phyloP scores from a whole-genome alignment of 371 early-diverging fungal genomes.

The Lichtheimia hyalospora region DNA sequence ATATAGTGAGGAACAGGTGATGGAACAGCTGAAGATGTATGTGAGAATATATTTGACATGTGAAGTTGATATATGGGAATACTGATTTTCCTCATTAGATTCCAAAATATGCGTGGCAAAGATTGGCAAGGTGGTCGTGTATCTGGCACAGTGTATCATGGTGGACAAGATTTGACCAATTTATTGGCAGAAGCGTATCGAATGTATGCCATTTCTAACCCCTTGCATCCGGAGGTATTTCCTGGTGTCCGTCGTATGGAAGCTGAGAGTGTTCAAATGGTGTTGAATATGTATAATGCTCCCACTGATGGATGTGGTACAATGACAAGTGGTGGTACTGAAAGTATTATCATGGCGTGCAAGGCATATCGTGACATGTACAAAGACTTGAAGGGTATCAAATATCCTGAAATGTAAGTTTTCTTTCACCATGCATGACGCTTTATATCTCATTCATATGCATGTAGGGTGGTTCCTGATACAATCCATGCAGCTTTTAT shows the following conservation, averaged over 20 bases:
- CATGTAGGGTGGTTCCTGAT: conserved; percentile 76
- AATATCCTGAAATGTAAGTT: conserved; percentile 86
- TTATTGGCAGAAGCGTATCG: conserved; percentile 82
- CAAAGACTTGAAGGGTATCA: conserved; percentile 69
- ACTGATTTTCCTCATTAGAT: conserved; percentile 30
- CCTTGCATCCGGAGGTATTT: conserved; percentile 95
- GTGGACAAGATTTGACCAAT: conserved; percentile 75
- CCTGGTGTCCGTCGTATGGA: conserved; percentile 96
- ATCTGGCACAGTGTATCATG: conserved; percentile 92
- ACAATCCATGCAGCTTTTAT: conserved; percentile 96
- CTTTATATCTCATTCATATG: not conserved
- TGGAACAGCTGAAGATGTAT: conserved; percentile 59
- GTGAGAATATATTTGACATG: conserved; percentile 1
- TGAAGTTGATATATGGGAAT: not conserved
- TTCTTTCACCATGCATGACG: not conserved
- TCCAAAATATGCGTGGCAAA: conserved; percentile 45
- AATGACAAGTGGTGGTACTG: conserved; percentile 95
- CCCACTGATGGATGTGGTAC: conserved; percentile 72
- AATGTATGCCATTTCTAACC: conserved; percentile 85
- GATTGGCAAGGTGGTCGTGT: conserved; percentile 89
- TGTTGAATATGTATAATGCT: conserved; percentile 83
- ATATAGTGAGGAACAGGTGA: conserved; percentile 59
- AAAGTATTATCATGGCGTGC: conserved; percentile 92
- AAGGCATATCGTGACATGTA: conserved; percentile 87
- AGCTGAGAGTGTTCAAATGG: conserved; percentile 93